Conservation (phyloP, 2,329 filamentous ascomycete genomes). For the Trichoderma sp. region DNA sequence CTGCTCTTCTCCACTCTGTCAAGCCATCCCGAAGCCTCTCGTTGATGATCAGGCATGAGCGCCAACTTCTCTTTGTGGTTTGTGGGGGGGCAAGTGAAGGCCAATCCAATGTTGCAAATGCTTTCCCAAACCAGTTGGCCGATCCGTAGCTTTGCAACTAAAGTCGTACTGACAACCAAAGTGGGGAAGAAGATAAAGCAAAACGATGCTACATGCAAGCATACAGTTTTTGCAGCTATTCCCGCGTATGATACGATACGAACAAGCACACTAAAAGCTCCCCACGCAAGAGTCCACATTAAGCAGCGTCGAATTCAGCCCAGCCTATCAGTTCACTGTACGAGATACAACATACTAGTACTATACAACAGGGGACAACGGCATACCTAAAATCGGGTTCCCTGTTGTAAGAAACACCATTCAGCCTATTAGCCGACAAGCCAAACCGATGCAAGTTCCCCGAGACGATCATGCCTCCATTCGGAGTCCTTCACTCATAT, state of each 20-base stretch:
- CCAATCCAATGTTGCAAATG: not conserved
- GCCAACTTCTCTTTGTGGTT: not conserved
- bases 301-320: not conserved
- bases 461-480: not conserved
- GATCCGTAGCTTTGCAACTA: not conserved
- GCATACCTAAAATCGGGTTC: not conserved
- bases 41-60: not conserved
- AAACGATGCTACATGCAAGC: not conserved
- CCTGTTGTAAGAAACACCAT: not conserved
- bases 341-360: not conserved
- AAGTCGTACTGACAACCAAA: not conserved
- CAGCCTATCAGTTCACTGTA: not conserved
- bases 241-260: not conserved
- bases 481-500: not conserved
- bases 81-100: not conserved
- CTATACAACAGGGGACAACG: not conserved
- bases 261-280: not conserved
- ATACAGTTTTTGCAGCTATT: not conserved
- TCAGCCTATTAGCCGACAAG: constrained; percentile 3
- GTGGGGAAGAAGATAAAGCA: not conserved
- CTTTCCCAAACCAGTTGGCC: constrained; percentile 7
- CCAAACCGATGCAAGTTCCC: not conserved
- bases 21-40: not conserved
- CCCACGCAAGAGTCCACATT: not conserved
- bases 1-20: not conserved